phyloP scores from a whole-genome alignment of 1,284 basidiomycete genomes.

The Malassezia caprae region DNA sequence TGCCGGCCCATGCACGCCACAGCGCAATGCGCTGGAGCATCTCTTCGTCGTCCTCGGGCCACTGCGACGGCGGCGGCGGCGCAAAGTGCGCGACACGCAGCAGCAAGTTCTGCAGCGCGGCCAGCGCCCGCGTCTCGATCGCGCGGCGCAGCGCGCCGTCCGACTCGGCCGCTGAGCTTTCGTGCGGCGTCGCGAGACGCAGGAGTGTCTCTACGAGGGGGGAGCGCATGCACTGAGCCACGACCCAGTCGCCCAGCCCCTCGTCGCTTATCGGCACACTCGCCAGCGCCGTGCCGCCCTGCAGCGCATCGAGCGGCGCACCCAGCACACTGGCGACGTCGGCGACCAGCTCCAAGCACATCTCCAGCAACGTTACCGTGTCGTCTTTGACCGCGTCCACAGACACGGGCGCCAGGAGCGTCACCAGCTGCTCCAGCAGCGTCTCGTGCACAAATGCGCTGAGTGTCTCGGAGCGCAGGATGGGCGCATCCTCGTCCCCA shows the following conservation, averaged over 20 bases:
- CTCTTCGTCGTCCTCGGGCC: constrained; percentile 21
- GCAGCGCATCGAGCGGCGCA: neutral
- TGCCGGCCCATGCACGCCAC: constrained; percentile 12
- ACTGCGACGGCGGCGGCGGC: constrained; percentile 37
- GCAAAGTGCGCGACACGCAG: constrained; percentile 25
- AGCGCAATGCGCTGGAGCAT: constrained; percentile 4
- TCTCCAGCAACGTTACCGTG: neutral
- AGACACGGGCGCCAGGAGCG: constrained; percentile 1
- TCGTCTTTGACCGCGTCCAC: neutral
- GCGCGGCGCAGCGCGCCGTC: constrained; percentile 14
- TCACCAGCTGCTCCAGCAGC: neutral
- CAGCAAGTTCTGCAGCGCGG: constrained; percentile 33
- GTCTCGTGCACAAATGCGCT: constrained; percentile 13
- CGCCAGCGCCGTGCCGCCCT: neutral
- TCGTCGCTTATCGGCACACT: neutral
- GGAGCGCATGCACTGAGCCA: constrained; percentile 1
- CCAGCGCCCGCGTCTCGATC: constrained; percentile 28
- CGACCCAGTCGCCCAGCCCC: constrained; percentile 3
- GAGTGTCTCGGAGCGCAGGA: neutral
- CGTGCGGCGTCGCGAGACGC: constrained; percentile 22
- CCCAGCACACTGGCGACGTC: constrained; percentile 26
- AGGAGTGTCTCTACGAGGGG: constrained; percentile 18
- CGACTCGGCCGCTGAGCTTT: neutral
- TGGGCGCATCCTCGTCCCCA: neutral
- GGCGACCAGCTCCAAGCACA: constrained; percentile 26